A percentile compares a stretch with the other conserved stretches of the same genome.
Evolutionary conservation across 177 flowering plant genomes (phyloP).

Genomic region (Vitis hybrid): DNA sequence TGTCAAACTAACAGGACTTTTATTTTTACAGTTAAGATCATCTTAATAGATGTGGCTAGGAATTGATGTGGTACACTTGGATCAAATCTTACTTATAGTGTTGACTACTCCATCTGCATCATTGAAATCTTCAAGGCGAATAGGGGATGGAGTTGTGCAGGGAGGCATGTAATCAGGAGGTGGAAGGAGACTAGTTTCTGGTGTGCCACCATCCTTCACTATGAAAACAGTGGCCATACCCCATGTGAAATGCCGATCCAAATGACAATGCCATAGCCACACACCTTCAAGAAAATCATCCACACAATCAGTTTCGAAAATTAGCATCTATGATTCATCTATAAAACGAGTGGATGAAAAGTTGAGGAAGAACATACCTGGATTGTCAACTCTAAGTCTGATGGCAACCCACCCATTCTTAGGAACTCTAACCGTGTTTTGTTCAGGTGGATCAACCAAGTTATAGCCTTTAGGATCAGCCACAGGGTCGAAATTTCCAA

Average conservation of each 20-base stretch:
- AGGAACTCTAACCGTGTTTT: not conserved
- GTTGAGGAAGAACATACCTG: not conserved
- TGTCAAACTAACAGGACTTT: no score
- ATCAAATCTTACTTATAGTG: no score
- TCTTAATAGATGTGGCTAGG: no score
- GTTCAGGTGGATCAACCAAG: not conserved
- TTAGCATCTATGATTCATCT: no score
- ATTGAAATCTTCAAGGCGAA: no score
- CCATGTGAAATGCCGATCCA: not conserved
- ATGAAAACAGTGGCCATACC: not conserved
- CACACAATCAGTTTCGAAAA: no score
- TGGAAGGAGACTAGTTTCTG: not conserved
- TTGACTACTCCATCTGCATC: no score
- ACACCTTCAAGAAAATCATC: not conserved
- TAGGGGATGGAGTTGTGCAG: not conserved
- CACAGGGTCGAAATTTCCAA: not conserved
- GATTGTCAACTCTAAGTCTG: not conserved
- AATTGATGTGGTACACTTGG: no score
- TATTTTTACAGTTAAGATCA: no score
- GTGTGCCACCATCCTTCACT: not conserved
- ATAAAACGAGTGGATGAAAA: no score
- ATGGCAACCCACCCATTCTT: constrained; percentile 3
- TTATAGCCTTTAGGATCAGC: not conserved
- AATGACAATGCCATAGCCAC: constrained; percentile 6
- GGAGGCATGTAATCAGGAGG: constrained; percentile 2